These are phyloP conservation scores for Pueraria montana DNA, from an alignment of 306 rosid species.

Conservation along the genomic window DNA sequence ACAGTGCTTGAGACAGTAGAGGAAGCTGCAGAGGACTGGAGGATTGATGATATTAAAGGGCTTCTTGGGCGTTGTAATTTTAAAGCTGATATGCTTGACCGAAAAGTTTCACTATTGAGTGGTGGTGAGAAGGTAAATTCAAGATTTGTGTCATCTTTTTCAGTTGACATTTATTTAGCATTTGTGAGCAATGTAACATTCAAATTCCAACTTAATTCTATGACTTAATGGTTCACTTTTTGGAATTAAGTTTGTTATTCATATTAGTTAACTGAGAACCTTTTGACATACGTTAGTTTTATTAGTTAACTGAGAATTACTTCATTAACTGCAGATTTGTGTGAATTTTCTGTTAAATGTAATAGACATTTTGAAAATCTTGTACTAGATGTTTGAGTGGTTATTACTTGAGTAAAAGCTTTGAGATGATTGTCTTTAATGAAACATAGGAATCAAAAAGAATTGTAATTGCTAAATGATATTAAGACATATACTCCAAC, in stretches of 20 bases:
- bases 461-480: conserved; percentile 20
- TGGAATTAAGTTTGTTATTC: conserved; percentile 6
- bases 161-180: conserved; percentile 32
- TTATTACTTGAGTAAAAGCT: conserved; percentile 34
- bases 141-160: conserved; percentile 20
- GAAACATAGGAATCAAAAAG: conserved; percentile 32
- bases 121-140: conserved; percentile 97
- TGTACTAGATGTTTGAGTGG: conserved; percentile 16
- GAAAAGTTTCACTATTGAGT: conserved; percentile 90
- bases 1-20: conserved; percentile 93
- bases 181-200: conserved; percentile 4
- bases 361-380: conserved; percentile 34
- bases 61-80: conserved; percentile 99
- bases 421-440: conserved; percentile 25
- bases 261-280: conserved; percentile 5
- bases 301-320: conserved; percentile 12
- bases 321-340: conserved; percentile 24
- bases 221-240: conserved; percentile 23
- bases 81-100: conserved; percentile 95
- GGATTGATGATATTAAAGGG: conserved; percentile 92
- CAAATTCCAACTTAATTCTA: conserved; percentile 34
- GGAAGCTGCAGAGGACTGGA: conserved; percentile 98
- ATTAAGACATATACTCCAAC: conserved; percentile 33
- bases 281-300: no score
- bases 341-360: conserved; percentile 30